phyloP scores from a whole-genome alignment of 1,284 basidiomycete species.

The Trichosporon ovoides region DNA sequence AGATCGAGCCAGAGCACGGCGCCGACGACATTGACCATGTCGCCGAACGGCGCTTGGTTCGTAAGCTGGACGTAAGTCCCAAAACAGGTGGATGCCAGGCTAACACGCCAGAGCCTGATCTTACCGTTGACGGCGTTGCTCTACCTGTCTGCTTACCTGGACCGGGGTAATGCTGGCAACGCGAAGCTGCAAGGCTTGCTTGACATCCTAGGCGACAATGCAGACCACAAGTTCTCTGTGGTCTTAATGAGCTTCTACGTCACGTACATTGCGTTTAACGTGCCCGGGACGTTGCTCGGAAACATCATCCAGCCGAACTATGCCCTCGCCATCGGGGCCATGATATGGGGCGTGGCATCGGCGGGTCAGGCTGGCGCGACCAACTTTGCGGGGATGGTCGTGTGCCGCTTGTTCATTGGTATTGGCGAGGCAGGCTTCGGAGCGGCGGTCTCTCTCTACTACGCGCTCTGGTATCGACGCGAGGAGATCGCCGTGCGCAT shows the following conservation, averaged over 20 bases:
- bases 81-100: background rate
- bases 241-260: slow-evolving; percentile 33
- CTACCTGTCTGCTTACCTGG: slow-evolving; percentile 12
- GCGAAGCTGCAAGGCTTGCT: slow-evolving; percentile 36
- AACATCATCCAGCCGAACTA: slow-evolving; percentile 19
- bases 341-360: slow-evolving; percentile 36
- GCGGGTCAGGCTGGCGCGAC: slow-evolving; percentile 30
- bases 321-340: slow-evolving; percentile 27
- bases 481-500: slow-evolving; percentile 42
- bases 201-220: slow-evolving; percentile 24
- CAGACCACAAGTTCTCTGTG: slow-evolving; percentile 35
- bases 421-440: slow-evolving; percentile 40
- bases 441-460: slow-evolving; percentile 29
- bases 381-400: slow-evolving; percentile 30
- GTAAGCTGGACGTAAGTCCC: background rate
- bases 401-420: slow-evolving; percentile 41
- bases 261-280: slow-evolving; percentile 32
- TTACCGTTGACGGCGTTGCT: slow-evolving; percentile 13
- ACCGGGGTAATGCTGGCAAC: slow-evolving; percentile 33
- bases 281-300: slow-evolving; percentile 42
- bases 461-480: slow-evolving; percentile 38
- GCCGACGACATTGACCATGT: background rate
- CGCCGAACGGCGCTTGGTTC: background rate
- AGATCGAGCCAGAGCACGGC: background rate
- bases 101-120: slow-evolving; percentile 1